A percentile compares a stretch with the other conserved stretches of the same genome.
Evolutionary conservation across 495 filamentous ascomycete genomes (phyloP).

Genomic region (Parmelia sp.): DNA sequence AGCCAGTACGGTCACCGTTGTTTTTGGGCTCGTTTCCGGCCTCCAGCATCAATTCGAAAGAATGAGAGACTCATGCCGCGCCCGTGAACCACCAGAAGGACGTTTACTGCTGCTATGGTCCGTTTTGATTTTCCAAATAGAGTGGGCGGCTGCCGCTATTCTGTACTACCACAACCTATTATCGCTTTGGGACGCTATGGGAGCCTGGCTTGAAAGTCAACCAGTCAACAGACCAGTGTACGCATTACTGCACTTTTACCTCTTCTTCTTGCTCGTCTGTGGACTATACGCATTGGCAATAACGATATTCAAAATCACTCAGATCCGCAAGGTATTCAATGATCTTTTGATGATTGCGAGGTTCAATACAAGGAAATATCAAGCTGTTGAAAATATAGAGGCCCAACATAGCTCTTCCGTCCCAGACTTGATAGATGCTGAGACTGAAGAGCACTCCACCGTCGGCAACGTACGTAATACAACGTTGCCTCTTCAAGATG

Average conservation of each 20-base stretch:
- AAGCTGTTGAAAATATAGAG: neutral
- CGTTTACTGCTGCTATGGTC: constrained; percentile 6
- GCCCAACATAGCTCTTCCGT: neutral
- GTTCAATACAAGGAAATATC: neutral
- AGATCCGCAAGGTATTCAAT: neutral
- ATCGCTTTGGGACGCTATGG: constrained; percentile 1
- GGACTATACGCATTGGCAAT: neutral
- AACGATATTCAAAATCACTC: neutral
- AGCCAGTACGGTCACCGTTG: neutral
- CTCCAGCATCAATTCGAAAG: neutral
- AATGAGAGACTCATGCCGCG: neutral
- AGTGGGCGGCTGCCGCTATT: constrained; percentile 1
- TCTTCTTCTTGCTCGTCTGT: constrained; percentile 1
- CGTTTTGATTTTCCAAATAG: neutral
- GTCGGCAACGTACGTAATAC: neutral
- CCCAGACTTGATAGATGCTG: neutral
- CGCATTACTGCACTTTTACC: neutral
- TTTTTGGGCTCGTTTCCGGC: neutral
- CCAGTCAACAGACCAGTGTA: neutral
- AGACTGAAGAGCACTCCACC: neutral
- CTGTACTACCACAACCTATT: neutral
- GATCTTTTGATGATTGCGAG: constrained; percentile 8
- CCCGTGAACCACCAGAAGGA: neutral
- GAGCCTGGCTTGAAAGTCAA: neutral
- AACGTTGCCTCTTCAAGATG: neutral